These are phyloP conservation scores for Angomonas desouzai DNA, from an alignment of 208 protist species.

Conservation along the genomic window DNA sequence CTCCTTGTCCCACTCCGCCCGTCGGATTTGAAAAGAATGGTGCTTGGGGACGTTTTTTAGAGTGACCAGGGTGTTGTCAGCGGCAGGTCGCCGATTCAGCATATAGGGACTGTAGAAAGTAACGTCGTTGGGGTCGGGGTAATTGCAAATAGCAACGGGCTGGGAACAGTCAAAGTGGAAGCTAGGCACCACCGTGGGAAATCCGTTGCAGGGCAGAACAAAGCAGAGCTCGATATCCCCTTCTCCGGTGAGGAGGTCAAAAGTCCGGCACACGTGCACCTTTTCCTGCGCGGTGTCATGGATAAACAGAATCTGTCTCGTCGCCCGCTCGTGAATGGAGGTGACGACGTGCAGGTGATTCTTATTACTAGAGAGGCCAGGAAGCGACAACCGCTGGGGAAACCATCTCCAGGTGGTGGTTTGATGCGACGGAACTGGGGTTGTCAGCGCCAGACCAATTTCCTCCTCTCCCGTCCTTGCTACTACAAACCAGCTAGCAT, in stretches of 20 bases:
- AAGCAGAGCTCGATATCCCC: constrained; percentile 49
- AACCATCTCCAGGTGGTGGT: constrained; percentile 61
- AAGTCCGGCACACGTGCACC: constrained; percentile 50
- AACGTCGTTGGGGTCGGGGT: constrained; percentile 43
- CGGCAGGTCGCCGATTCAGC: constrained; percentile 8
- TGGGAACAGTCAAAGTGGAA: constrained; percentile 38
- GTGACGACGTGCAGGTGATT: constrained; percentile 44
- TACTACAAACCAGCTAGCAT: constrained; percentile 16
- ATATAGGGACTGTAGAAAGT: constrained; percentile 48
- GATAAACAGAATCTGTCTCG: constrained; percentile 50
- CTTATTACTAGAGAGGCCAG: constrained; percentile 31
- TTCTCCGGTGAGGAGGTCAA: constrained; percentile 32
- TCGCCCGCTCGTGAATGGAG: constrained; percentile 26
- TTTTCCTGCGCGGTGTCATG: constrained; percentile 31
- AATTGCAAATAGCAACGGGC: constrained; percentile 66
- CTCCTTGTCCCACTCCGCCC: neutral
- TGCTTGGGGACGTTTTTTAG: constrained; percentile 3
- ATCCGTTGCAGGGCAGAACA: constrained; percentile 31
- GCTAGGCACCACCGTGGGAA: constrained; percentile 58
- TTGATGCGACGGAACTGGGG: constrained; percentile 25
- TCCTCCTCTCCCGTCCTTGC: constrained; percentile 22
- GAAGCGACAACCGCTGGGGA: constrained; percentile 50
- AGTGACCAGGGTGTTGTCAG: constrained; percentile 4
- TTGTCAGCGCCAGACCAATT: constrained; percentile 28
- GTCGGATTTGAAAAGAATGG: constrained; percentile 1